These are phyloP conservation scores for Blastobotrys chiropterorum DNA, from an alignment of 805 yeast species.

Conservation along the genomic window DNA sequence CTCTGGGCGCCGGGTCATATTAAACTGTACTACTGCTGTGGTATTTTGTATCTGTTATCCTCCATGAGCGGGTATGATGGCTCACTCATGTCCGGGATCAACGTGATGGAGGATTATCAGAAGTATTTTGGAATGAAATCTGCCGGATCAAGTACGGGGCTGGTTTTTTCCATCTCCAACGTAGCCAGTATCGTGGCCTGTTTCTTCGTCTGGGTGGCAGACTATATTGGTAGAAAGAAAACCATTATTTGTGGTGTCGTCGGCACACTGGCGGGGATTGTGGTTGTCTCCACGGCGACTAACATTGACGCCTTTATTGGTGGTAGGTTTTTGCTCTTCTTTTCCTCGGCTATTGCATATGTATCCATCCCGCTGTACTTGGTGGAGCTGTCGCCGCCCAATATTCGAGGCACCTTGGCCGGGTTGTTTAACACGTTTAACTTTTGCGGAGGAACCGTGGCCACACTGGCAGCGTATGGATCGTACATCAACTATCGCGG, in stretches of 20 bases:
- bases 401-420: conserved; percentile 16
- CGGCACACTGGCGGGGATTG: conserved; percentile 14
- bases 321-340: conserved; percentile 17
- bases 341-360: conserved; percentile 11
- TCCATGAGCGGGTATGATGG: conserved; percentile 19
- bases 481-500: conserved; percentile 1
- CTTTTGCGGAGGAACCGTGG: conserved; percentile 8
- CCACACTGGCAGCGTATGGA: conserved; percentile 5
- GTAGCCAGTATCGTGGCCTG: conserved; percentile 15
- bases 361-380: conserved; percentile 15
- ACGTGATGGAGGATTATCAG: conserved; percentile 13
- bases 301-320: conserved; percentile 12
- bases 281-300: conserved; percentile 10
- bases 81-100: conserved; percentile 16
- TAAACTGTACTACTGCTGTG: conserved; percentile 10
- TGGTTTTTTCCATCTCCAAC: conserved; percentile 15
- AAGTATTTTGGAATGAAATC: conserved; percentile 10
- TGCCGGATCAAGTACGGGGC: conserved; percentile 14
- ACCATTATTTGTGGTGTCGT: conserved; percentile 13
- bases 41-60: conserved; percentile 10
- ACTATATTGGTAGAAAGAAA: conserved; percentile 11
- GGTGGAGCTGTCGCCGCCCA: conserved; percentile 18
- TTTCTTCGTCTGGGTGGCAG: conserved; percentile 14
- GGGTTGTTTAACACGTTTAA: conserved; percentile 16
- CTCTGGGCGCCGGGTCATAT: conserved; percentile 9